phyloP scores from a whole-genome alignment of 2,329 filamentous ascomycete species.

The Thielaviopsis euricoi region DNA sequence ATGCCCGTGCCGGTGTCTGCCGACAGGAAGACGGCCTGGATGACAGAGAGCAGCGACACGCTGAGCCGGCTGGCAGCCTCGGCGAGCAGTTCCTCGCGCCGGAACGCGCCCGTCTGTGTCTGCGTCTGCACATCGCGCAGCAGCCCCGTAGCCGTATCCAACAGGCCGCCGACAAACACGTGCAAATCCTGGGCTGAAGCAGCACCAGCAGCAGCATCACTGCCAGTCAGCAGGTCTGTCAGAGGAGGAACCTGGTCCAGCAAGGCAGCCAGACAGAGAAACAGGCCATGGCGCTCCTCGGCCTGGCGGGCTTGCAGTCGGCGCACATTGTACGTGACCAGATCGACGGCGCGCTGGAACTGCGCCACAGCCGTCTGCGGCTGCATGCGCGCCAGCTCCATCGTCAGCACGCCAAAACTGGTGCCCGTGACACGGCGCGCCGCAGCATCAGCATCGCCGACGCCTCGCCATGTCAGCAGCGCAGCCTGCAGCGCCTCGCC shows the following conservation, averaged over 20 bases:
- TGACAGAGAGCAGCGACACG: slow-evolving; percentile 31
- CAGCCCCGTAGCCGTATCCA: neutral
- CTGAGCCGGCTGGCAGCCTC: slow-evolving; percentile 45
- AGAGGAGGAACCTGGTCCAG: slow-evolving; percentile 30
- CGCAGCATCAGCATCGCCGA: slow-evolving; percentile 60
- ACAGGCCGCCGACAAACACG: neutral
- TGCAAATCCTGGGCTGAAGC: no score
- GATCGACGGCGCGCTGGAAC: slow-evolving; percentile 21
- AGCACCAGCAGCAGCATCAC: neutral
- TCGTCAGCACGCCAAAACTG: slow-evolving; percentile 47
- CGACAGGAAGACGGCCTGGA: slow-evolving; percentile 4
- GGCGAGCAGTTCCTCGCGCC: slow-evolving; percentile 48
- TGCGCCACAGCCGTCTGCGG: slow-evolving; percentile 14
- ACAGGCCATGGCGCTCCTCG: slow-evolving; percentile 52
- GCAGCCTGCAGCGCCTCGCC: slow-evolving; percentile 54
- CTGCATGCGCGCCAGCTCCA: slow-evolving; percentile 20
- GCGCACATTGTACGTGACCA: slow-evolving; percentile 28
- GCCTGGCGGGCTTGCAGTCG: slow-evolving; percentile 39
- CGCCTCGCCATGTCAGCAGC: slow-evolving; percentile 70
- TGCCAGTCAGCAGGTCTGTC: slow-evolving; percentile 19
- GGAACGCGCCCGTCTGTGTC: slow-evolving; percentile 28
- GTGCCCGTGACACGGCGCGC: slow-evolving; percentile 57
- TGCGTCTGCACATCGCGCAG: slow-evolving; percentile 22
- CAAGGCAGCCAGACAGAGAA: slow-evolving; percentile 44
- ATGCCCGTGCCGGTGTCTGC: neutral